phyloP scores from a whole-genome alignment of 1,139 yeast genomes.

The Suhomyces anneliseae region DNA sequence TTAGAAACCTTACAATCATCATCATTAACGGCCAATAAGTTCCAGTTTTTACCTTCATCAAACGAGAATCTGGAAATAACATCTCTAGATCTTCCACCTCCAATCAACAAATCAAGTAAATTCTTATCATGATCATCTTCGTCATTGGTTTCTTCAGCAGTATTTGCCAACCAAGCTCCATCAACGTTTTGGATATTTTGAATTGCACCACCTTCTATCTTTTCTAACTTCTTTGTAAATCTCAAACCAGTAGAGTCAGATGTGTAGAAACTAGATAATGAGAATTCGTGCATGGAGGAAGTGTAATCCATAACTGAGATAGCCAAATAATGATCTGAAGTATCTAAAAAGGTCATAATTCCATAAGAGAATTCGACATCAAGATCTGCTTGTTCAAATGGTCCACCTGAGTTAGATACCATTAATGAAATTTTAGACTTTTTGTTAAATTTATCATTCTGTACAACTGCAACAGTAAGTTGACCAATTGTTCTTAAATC shows the following conservation, averaged over 20 bases:
- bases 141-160: conserved; percentile 16
- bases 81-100: conserved; percentile 23
- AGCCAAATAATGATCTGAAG: conserved; percentile 57
- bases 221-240: conserved; percentile 48
- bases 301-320: conserved; percentile 46
- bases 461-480: conserved; percentile 54
- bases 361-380: conserved; percentile 46
- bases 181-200: conserved; percentile 61
- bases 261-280: conserved; percentile 46
- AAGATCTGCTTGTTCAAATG: conserved; percentile 54
- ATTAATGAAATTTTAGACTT: conserved; percentile 47
- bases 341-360: conserved; percentile 52
- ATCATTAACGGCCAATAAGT: conserved; percentile 43
- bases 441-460: conserved; percentile 46
- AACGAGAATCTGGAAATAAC: conserved; percentile 44
- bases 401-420: conserved; percentile 58
- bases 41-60: conserved; percentile 70
- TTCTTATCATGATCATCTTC: conserved; percentile 21
- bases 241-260: conserved; percentile 66
- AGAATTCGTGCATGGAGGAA: conserved; percentile 16
- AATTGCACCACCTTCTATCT: conserved; percentile 44
- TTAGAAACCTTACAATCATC: conserved; percentile 45
- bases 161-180: conserved; percentile 68
- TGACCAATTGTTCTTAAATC: conserved; percentile 50
- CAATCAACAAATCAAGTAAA: conserved; percentile 28